Conservation (phyloP, 1,139 yeast species). For the Pneumocystis murina region DNA sequence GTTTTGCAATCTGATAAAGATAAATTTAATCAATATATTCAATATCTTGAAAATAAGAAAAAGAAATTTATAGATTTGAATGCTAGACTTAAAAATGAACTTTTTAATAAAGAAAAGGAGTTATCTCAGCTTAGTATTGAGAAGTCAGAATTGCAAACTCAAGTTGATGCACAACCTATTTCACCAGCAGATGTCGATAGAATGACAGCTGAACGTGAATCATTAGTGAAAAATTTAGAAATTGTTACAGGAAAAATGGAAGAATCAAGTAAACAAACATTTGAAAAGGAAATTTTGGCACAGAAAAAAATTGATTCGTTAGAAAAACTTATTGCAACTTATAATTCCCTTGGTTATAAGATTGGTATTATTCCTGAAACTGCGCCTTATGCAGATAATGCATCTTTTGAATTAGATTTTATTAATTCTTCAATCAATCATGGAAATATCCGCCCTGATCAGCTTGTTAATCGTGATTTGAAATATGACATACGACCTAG, state of each 20-base stretch:
- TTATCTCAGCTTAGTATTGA: slow-evolving; percentile 32
- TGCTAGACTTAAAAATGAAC: slow-evolving; percentile 42
- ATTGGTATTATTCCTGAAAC: slow-evolving; percentile 26
- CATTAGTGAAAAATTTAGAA: slow-evolving; percentile 43
- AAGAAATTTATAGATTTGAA: slow-evolving; percentile 43
- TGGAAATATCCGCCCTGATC: slow-evolving; percentile 32
- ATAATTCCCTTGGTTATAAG: slow-evolving; percentile 40
- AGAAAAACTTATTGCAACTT: slow-evolving; percentile 38
- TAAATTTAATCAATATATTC: slow-evolving; percentile 57
- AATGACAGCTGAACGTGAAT: slow-evolving; percentile 47
- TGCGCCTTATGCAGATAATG: slow-evolving; percentile 14
- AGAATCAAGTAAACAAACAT: slow-evolving; percentile 25
- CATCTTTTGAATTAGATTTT: slow-evolving; percentile 23
- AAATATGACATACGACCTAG: slow-evolving; percentile 25
- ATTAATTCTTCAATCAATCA: slow-evolving; percentile 23
- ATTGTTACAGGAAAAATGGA: slow-evolving; percentile 32
- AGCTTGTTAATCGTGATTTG: slow-evolving; percentile 26
- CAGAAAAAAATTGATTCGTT: slow-evolving; percentile 37
- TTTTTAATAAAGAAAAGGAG: slow-evolving; percentile 33
- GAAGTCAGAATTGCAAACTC: slow-evolving; percentile 33
- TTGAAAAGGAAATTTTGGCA: slow-evolving; percentile 35
- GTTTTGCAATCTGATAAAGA: slow-evolving; percentile 59
- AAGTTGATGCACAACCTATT: slow-evolving; percentile 41
- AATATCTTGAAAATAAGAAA: slow-evolving; percentile 49
- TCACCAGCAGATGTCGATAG: slow-evolving; percentile 48